These are phyloP conservation scores for Apiospora koreana DNA, from an alignment of 2,329 filamentous ascomycete species.

Conservation along the genomic window DNA sequence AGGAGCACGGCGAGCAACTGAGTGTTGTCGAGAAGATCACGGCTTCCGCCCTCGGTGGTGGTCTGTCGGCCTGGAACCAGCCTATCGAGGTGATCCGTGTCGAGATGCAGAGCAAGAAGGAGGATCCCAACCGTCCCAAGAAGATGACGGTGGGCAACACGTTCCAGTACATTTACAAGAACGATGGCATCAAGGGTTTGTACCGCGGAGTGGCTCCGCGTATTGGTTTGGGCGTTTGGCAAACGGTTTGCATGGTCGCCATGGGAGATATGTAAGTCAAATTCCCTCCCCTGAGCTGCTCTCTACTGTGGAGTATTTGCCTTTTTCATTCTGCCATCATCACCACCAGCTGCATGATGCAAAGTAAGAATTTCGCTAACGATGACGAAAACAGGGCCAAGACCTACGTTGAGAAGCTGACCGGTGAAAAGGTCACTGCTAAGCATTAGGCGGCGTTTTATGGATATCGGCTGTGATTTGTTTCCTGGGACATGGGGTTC, in stretches of 20 bases:
- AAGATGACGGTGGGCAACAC: slow-evolving; percentile 96
- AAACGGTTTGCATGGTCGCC: slow-evolving; percentile 99
- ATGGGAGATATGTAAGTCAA: slow-evolving; percentile 89
- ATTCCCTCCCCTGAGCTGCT: slow-evolving; percentile 8
- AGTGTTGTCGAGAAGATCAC: slow-evolving; percentile 82
- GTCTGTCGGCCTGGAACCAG: slow-evolving; percentile 97
- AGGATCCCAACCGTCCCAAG: slow-evolving; percentile 96
- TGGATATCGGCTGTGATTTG: slow-evolving; percentile 1
- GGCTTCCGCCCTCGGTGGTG: slow-evolving; percentile 85
- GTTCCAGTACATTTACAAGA: slow-evolving; percentile 82
- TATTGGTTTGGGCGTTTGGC: slow-evolving; percentile 95
- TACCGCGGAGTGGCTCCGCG: slow-evolving; percentile 95
- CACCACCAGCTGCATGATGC: neutral
- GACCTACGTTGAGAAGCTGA: slow-evolving; percentile 66
- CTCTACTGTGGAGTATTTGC: neutral
- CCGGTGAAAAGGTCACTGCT: slow-evolving; percentile 63
- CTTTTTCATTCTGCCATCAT: neutral
- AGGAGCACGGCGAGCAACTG: slow-evolving; percentile 79
- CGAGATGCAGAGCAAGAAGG: slow-evolving; percentile 99
- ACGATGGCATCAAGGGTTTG: slow-evolving; percentile 86
- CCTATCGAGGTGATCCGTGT: slow-evolving; percentile 99
- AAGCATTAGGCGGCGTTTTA: slow-evolving; percentile 60
- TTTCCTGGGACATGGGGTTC: neutral
- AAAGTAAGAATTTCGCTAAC: slow-evolving; percentile 26
- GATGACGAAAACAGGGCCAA: slow-evolving; percentile 54